Evolutionary conservation across 2,329 filamentous ascomycete genomes (phyloP), one percentile per base, ranked within the genome.

Genomic region (Neocatenulostroma microsporum): DNA sequence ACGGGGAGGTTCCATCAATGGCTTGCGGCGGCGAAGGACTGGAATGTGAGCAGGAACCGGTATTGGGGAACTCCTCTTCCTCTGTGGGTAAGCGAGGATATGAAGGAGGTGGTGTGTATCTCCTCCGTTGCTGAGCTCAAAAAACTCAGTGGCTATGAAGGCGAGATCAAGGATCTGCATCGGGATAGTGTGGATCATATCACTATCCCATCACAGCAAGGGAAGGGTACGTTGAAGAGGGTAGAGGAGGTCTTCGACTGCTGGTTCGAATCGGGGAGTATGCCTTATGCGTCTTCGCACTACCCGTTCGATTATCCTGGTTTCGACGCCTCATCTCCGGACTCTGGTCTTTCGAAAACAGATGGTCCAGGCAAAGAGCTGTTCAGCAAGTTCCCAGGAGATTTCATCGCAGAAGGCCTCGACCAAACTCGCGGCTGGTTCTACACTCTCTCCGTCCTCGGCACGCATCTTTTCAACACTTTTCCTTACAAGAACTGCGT

Each of bases 381-480:
- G 46, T 73, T 87, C 50, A 74, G 79, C 46, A 79, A 76, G 2
- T 94, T 93, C 67, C 88, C 88, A 0, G 88, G 84, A 51, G 85
- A 95, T 58, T 95, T 95, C 62, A 94, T 95, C 54, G 86, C 88
- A 0, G 88, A 95, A 60, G 87, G 87, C 49, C 68, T 94, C 29
- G 88, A 95, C 57, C 89, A 95, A 66, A 95, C 89, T 15, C 78
- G 88, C 54, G 89, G 89, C 33, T 96, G 89, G 89, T 96, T 95
- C 64, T 95, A 96, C 60, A 95, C 88, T 2, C 66, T 95, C 43
- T 78, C 85, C 14, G 86, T 95, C 8, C 69, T 96, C 31, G 88
- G 88, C 21, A 91, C 84, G 6, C 84, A 94, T 57, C 72, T 95
- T 3, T 94, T 91, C 52, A 83, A 83, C 28, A 74, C 78, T 23